A percentile compares a stretch with the other conserved stretches of the same genome.
These are phyloP conservation scores for Raffaelea arxii DNA, from an alignment of 2,329 filamentous ascomycete species.

Conservation along the genomic window DNA sequence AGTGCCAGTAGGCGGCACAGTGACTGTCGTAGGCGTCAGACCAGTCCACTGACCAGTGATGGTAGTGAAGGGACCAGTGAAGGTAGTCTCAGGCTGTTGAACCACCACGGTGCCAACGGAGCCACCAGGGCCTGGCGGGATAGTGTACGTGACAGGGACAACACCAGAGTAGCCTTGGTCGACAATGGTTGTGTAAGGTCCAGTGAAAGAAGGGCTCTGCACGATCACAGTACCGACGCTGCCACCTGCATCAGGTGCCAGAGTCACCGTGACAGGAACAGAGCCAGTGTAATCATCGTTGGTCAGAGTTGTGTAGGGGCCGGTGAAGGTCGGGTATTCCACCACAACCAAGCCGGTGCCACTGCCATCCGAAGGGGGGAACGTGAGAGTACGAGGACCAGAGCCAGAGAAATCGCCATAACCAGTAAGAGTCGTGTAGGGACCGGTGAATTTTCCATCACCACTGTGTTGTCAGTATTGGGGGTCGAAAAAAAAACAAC, in stretches of 20 bases:
- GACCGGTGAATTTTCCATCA: neutral
- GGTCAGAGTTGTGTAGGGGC: neutral
- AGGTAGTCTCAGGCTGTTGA: neutral
- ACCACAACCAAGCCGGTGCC: neutral
- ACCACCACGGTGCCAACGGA: conserved; percentile 4
- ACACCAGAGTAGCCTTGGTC: neutral
- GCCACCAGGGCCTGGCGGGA: neutral
- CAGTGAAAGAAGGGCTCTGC: conserved; percentile 2
- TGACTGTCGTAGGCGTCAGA: neutral
- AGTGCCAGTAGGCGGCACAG: conserved; percentile 26
- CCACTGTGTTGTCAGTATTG: neutral
- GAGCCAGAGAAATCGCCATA: too few relatives aligned
- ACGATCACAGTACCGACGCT: conserved; percentile 6
- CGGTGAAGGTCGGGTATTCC: conserved; percentile 1
- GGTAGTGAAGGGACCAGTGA: conserved; percentile 7
- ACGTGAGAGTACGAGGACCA: neutral
- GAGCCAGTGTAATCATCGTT: conserved; percentile 5
- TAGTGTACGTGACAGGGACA: neutral
- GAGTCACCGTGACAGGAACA: neutral
- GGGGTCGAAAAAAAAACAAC: neutral
- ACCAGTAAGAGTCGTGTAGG: too few relatives aligned
- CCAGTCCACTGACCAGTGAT: conserved; percentile 4
- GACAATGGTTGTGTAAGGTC: conserved; percentile 3
- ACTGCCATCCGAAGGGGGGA: neutral
- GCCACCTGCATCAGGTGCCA: neutral